Base-by-base conservation (phyloP, 2,329 filamentous ascomycete species). In the Trichoderma citrinoviride region DNA sequence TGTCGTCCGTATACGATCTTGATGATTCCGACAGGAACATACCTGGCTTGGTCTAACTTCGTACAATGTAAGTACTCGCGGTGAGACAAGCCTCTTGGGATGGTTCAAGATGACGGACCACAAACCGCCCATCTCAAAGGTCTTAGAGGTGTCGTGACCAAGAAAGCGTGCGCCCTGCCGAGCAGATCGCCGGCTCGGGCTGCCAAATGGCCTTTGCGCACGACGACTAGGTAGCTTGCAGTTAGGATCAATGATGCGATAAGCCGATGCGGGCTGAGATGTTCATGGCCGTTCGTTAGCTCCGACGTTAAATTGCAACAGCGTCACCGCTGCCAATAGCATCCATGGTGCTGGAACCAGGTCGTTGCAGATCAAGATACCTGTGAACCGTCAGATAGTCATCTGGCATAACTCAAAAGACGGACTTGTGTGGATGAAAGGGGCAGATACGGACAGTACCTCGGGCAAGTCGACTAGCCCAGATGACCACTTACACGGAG, bases 221-320 rank as follows among this genome's bases (percentile, higher is more conserved):
- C 44, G 7, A 25, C n/a, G 44, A 21, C 56, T 60, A 60, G 56
- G 56, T 60, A 40, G 43, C 56, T 60, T 60, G 56, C 44, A 60
- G 56, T 60, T 60, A 60, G 56, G 8, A 52, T n/a, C 47, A 33
- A 27, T 52, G 44, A n/a, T 40, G 56, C 17, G 56, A 60, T 60
- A 60, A 60, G 56, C 56, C 44, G 44, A 29, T 49, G 56, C 56
- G 56, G 56, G 56, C 56, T 60, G 56, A 60, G 33, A 23, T 29
- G 43, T 33, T 44, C 29, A 43, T 43, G 56, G 33, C 52, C 44
- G 29, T 52, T 33, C 49, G 19, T 37, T 49, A 60, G 56, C 44
- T 60, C 29, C 43, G 23, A 49, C 40, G 43, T 47, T 60, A 19
- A 60, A 27, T 19, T 25, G 41, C 43, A 60, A 60, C 40, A 49